These are phyloP conservation scores for Aspergillus haitiensis DNA, from an alignment of 495 filamentous ascomycete genomes.

Conservation along the genomic window DNA sequence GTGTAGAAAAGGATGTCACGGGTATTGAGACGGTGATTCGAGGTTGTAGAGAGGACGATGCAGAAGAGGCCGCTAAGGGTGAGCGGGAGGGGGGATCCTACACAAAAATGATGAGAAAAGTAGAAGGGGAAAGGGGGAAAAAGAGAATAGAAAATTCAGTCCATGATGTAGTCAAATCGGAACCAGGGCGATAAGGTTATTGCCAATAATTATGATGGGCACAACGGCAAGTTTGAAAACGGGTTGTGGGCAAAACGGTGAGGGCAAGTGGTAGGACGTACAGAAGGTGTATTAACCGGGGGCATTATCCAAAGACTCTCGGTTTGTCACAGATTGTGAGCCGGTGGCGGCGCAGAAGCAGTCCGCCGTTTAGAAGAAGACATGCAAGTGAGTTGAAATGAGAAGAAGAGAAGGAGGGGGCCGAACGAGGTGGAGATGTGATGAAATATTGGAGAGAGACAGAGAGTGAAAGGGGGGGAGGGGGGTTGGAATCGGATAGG, in stretches of 20 bases:
- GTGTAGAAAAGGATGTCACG: constrained; percentile 43
- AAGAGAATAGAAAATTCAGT: not conserved
- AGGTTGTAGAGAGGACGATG: constrained; percentile 29
- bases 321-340: constrained; percentile 5
- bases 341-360: constrained; percentile 15
- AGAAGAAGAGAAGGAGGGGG: not conserved
- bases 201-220: not conserved
- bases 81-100: constrained; percentile 38
- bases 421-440: not conserved
- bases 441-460: constrained; percentile 1
- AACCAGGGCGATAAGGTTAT: not conserved
- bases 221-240: not conserved
- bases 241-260: not conserved
- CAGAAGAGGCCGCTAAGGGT: constrained; percentile 24
- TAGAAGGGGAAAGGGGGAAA: not conserved
- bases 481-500: constrained; percentile 3
- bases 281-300: constrained; percentile 31
- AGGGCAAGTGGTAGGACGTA: constrained; percentile 18
- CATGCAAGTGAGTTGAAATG: constrained; percentile 15
- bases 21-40: constrained; percentile 40
- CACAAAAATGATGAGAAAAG: constrained; percentile 19
- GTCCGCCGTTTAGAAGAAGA: constrained; percentile 14
- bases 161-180: not conserved
- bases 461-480: constrained; percentile 10
- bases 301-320: constrained; percentile 28